Percentiles rank a stretch among this genome's conserved stretches.
Evolutionary conservation across 768 basidiomycete genomes (phyloP).

Genomic region (Chalciporus piperatus): DNA sequence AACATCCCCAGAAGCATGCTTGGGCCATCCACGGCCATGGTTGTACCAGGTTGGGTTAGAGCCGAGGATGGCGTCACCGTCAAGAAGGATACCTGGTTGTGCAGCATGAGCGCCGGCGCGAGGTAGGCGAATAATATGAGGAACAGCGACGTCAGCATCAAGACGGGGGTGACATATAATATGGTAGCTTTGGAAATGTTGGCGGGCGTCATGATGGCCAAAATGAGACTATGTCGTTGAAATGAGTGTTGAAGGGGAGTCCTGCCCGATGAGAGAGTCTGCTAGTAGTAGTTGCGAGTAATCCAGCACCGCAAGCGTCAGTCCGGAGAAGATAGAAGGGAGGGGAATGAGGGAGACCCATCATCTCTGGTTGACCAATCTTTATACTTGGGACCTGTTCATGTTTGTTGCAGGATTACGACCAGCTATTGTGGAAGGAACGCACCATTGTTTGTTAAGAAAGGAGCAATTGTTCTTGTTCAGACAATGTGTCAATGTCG

Average conservation of each 20-base stretch:
- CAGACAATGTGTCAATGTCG: not conserved
- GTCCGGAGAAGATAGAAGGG: conserved; percentile 1
- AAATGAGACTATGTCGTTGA: not conserved
- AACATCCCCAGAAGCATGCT: conserved; percentile 63
- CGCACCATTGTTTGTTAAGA: not conserved
- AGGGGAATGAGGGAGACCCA: not conserved
- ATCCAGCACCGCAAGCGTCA: conserved; percentile 19
- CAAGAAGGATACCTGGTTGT: conserved; percentile 61
- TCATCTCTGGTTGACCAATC: not conserved
- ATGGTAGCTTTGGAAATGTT: conserved; percentile 66
- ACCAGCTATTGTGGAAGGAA: not conserved
- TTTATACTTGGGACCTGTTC: conserved; percentile 11
- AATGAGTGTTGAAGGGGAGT: conserved; percentile 11
- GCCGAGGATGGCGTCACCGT: conserved; percentile 56
- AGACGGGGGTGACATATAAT: conserved; percentile 63
- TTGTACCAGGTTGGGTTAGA: conserved; percentile 35
- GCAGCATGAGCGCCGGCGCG: conserved; percentile 61
- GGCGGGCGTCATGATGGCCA: conserved; percentile 52
- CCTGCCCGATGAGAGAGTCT: conserved; percentile 20
- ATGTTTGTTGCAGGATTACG: not conserved
- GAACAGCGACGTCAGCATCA: conserved; percentile 63
- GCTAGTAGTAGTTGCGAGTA: conserved; percentile 18
- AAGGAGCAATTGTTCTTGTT: not conserved
- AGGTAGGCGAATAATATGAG: conserved; percentile 66
- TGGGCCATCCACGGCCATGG: conserved; percentile 56